phyloP scores from a whole-genome alignment of 164 flowering plant species.

The Aristolochia californica region DNA sequence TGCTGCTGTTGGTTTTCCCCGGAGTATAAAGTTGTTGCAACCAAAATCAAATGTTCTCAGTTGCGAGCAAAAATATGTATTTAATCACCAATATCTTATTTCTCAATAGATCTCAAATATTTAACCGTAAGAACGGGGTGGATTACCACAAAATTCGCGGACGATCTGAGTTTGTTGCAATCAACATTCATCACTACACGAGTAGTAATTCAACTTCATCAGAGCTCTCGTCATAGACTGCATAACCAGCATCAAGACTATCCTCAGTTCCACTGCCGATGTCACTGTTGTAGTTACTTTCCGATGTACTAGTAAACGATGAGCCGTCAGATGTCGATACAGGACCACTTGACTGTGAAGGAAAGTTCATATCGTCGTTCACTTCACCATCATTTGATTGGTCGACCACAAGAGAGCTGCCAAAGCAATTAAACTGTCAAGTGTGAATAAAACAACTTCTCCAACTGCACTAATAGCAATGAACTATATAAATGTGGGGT shows the following conservation, averaged over 20 bases:
- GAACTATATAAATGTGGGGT: background rate
- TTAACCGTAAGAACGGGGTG: no score
- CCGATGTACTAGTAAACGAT: conserved; percentile 36
- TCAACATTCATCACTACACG: conserved; percentile 9
- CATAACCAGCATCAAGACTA: conserved; percentile 28
- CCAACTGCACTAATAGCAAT: conserved; percentile 3
- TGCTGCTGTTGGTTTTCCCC: no score
- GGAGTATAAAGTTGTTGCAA: no score
- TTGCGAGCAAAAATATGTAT: no score
- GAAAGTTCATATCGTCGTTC: conserved; percentile 36
- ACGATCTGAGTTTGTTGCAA: background rate
- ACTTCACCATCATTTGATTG: conserved; percentile 40
- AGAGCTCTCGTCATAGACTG: conserved; percentile 55
- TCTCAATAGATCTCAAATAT: no score
- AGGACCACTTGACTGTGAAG: conserved; percentile 35
- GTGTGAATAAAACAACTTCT: no score
- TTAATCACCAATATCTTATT: no score
- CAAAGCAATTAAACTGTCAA: background rate
- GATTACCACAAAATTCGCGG: no score
- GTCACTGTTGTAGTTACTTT: conserved; percentile 68
- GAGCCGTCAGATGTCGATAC: conserved; percentile 38
- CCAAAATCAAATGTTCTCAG: no score
- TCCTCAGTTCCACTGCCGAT: conserved; percentile 80
- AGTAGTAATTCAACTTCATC: conserved; percentile 55
- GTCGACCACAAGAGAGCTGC: conserved; percentile 52